phyloP scores from a whole-genome alignment of 805 yeast genomes.

The Pichia sporocuriosa region DNA sequence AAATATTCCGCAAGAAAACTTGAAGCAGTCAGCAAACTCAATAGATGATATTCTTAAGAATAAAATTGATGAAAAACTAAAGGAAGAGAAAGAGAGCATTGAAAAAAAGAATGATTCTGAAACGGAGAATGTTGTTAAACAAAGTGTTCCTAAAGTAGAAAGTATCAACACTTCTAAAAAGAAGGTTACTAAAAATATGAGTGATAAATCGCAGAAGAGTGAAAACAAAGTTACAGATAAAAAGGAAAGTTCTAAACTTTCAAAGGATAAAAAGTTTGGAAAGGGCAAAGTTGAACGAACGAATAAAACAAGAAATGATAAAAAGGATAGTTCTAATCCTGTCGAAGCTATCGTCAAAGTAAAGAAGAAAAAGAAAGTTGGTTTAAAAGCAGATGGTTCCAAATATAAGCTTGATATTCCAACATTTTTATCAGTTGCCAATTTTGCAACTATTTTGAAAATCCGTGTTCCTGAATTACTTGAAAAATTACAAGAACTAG shows the following conservation, averaged over 20 bases:
- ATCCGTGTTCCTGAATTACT: conserved; percentile 58
- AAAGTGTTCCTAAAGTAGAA: no score
- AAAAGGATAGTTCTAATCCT: background rate
- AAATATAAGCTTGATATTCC: conserved; percentile 46
- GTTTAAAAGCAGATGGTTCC: conserved; percentile 2
- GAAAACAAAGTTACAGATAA: no score
- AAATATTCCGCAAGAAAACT: background rate
- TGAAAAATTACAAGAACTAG: conserved; percentile 53
- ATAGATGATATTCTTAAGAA: background rate
- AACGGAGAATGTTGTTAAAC: background rate
- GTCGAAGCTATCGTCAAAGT: conserved; percentile 9
- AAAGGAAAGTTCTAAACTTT: no score
- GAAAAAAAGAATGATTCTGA: background rate
- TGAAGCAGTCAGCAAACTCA: background rate
- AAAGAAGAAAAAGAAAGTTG: conserved; percentile 4
- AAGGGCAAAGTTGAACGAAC: background rate
- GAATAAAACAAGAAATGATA: background rate
- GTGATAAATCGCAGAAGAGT: no score
- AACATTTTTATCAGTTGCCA: conserved; percentile 69
- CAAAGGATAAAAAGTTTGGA: background rate
- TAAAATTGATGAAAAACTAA: conserved; percentile 1
- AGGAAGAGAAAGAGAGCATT: background rate
- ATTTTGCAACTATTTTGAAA: conserved; percentile 64
- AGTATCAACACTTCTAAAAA: no score
- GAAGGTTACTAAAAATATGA: no score